phyloP scores from a whole-genome alignment of 768 basidiomycete species.

The Amanita polypyramis region DNA sequence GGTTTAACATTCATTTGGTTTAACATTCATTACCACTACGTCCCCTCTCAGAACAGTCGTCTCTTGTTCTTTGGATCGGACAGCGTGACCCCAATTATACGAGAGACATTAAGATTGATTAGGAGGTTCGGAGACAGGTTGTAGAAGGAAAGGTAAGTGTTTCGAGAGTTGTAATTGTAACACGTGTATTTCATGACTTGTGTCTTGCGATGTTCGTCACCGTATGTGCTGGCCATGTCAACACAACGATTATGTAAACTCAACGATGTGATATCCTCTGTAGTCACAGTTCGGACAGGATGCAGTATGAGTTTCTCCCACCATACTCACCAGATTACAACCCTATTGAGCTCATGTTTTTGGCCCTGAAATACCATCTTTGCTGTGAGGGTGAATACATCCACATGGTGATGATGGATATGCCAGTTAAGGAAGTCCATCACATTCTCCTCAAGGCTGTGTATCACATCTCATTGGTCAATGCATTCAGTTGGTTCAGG shows the following conservation, averaged over 20 bases:
- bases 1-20: too few relatives aligned
- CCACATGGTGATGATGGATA: neutral
- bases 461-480: neutral
- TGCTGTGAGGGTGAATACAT: neutral
- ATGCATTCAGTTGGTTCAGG: neutral
- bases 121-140: constrained; percentile 11
- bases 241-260: constrained; percentile 8
- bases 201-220: constrained; percentile 10
- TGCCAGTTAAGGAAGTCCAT: neutral
- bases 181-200: constrained; percentile 3
- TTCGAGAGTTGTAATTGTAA: neutral
- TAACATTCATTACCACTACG: constrained; percentile 11
- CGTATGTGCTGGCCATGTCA: constrained; percentile 10
- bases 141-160: constrained; percentile 8
- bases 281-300: constrained; percentile 7
- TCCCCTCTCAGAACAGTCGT: constrained; percentile 13
- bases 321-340: constrained; percentile 9
- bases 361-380: constrained; percentile 5
- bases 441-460: neutral
- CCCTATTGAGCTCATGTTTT: constrained; percentile 9
- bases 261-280: constrained; percentile 1
- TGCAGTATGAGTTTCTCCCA: constrained; percentile 4
- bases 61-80: constrained; percentile 7
- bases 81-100: constrained; percentile 6
- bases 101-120: constrained; percentile 11